These are phyloP conservation scores for Tetragonia tetragonoides DNA, from an alignment of 148 eudicot genomes.

Conservation along the genomic window DNA sequence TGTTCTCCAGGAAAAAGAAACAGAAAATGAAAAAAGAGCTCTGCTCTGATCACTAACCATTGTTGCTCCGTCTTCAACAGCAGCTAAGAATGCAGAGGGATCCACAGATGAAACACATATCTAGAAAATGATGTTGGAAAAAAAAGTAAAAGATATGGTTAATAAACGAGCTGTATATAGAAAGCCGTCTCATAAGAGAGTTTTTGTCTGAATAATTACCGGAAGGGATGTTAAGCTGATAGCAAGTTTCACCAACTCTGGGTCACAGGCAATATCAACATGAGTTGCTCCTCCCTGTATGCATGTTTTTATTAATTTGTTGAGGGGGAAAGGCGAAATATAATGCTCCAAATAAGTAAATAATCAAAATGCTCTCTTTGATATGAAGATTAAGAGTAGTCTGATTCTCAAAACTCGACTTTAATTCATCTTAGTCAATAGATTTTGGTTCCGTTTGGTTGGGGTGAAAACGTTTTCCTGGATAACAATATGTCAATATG, in stretches of 20 bases:
- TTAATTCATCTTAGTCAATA: no score
- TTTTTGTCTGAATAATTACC: constrained; percentile 30
- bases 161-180: no score
- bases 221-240: constrained; percentile 75
- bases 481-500: not conserved
- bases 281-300: constrained; percentile 94
- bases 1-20: no score
- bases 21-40: not conserved
- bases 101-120: constrained; percentile 90
- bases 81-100: constrained; percentile 76
- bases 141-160: not conserved
- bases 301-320: not conserved
- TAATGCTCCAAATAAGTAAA: not conserved
- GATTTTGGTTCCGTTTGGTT: no score
- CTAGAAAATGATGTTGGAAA: constrained; percentile 26
- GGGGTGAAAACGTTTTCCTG: no score
- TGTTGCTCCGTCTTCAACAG: constrained; percentile 87
- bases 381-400: no score
- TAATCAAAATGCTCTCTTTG: no score
- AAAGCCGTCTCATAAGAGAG: not conserved
- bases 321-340: not conserved
- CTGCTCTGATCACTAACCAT: constrained; percentile 48
- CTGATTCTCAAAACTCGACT: no score
- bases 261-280: constrained; percentile 90
- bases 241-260: constrained; percentile 84